Evolutionary conservation across 495 filamentous ascomycete genomes (phyloP), one percentile per base, ranked within the genome.

Genomic region (Penicillium daleae): DNA sequence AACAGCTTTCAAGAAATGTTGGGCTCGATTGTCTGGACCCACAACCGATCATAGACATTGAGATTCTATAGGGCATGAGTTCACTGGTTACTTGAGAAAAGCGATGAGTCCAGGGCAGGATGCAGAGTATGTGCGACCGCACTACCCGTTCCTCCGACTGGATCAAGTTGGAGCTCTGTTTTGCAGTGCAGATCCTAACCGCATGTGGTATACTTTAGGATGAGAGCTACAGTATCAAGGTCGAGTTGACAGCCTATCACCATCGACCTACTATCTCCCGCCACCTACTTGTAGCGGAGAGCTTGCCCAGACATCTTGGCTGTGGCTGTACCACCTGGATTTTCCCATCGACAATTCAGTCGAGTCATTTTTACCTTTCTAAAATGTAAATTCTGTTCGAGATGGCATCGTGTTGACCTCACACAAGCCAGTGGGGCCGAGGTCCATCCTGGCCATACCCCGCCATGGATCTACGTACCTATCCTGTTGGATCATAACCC

Each of bases 211-310:
- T 40, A 21, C 40, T 3, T 21, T 44, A 7, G 7, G 10, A 44
- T 46, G 19, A 22, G 19, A 46, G 42, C 42, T 46, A n/a, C n/a
- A n/a, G n/a, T n/a, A 46, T 44, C 42, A 9, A 46, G 42, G 19
- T 46, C 5, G 2, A 24, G 42, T 44, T 9, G 6, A 21, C 3
- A 46, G 42, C 42, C 42, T 46, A 46, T 46, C 42, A 46, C 10
- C 8, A 46, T 46, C 2, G 3, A 8, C 21, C 42, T 21, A 21
- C 42, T 46, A 46, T 46, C 42, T 46, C 19, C 42, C 22, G 42
- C 42, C 42, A 46, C 42, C 42, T n/a, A n/a, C n/a, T n/a, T n/a
- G n/a, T 7, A 46, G 42, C 42, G 42, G 42, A 46, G 42, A 46
- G 42, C 17, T 39, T 3, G 9, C 24, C 2, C 21, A 42, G 40